Conservation (phyloP, 306 rosid species). For the Spatholobus suberectus region DNA sequence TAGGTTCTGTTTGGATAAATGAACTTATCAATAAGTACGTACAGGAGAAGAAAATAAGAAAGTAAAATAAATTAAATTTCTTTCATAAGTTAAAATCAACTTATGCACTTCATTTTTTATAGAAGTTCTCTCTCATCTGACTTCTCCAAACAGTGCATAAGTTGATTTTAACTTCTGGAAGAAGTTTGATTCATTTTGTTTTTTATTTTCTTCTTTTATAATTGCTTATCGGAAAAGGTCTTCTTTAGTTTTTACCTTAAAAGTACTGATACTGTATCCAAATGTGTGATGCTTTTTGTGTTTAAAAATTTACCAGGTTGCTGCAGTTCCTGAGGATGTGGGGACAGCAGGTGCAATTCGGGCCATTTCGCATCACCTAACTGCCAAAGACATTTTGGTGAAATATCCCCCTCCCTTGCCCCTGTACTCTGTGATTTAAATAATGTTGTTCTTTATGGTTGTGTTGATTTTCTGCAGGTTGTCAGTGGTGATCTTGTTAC, state of each 20-base stretch:
- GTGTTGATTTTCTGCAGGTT: slow-evolving; percentile 68
- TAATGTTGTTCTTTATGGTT: slow-evolving; percentile 35
- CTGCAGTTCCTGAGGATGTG: slow-evolving; percentile 93
- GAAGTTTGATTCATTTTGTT: not conserved
- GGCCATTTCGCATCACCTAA: slow-evolving; percentile 81
- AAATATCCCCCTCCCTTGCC: slow-evolving; percentile 17
- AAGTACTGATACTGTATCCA: slow-evolving; percentile 25
- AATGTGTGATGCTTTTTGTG: slow-evolving; percentile 8
- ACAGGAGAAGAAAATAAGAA: not conserved
- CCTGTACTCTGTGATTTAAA: slow-evolving; percentile 13
- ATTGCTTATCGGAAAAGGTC: not conserved
- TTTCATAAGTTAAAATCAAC: not conserved
- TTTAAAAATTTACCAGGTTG: slow-evolving; percentile 68
- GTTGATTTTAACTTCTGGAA: not conserved
- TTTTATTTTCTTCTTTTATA: not conserved
- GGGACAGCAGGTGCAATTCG: slow-evolving; percentile 97
- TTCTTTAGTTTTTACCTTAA: not conserved
- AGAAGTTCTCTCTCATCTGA: not conserved
- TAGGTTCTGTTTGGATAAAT: not conserved
- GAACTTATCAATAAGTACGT: not conserved
- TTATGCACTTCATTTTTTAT: not conserved
- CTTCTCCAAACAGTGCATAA: not conserved
- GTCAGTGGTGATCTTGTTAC: slow-evolving; percentile 97
- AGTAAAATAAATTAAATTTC: not conserved
- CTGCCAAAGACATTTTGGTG: slow-evolving; percentile 91